A percentile compares a stretch with the other conserved stretches of the same genome.
Conservation (phyloP, 352 stramenopile genomes). For the Globisporangium cederbergense region DNA sequence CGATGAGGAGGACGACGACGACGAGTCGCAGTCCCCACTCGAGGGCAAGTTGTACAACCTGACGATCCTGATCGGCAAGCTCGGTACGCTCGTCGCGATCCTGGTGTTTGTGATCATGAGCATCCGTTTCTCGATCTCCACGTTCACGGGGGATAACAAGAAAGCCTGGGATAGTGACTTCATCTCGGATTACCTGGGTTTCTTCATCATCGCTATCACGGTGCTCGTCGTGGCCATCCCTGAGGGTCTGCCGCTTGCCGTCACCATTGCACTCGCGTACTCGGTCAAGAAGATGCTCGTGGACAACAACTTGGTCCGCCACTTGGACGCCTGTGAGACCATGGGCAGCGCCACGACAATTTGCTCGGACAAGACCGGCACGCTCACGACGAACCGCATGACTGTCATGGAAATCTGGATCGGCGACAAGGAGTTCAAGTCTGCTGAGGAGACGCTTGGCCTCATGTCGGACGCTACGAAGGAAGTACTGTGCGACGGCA, state of each 20-base stretch:
- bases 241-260: constrained; percentile 94
- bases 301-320: constrained; percentile 86
- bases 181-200: constrained; percentile 41
- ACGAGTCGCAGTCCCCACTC: constrained; percentile 47
- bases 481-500: constrained; percentile 37
- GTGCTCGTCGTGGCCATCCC: constrained; percentile 94
- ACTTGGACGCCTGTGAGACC: constrained; percentile 85
- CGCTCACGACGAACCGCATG: constrained; percentile 96
- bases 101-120: constrained; percentile 64
- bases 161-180: constrained; percentile 32
- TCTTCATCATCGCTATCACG: constrained; percentile 76
- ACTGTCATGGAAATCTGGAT: constrained; percentile 88
- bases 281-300: constrained; percentile 88
- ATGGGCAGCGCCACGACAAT: constrained; percentile 92
- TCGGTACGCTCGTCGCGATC: constrained; percentile 46
- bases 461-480: constrained; percentile 32
- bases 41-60: constrained; percentile 63
- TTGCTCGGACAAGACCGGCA: constrained; percentile 95
- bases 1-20: constrained; percentile 20
- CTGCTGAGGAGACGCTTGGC: constrained; percentile 22
- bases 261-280: constrained; percentile 95
- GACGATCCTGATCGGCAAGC: constrained; percentile 57
- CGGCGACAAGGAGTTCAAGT: constrained; percentile 44
- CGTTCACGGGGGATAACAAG: constrained; percentile 24
- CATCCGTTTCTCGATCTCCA: constrained; percentile 44